A percentile compares a stretch with the other conserved stretches of the same genome.
These are phyloP conservation scores for Raphanus hybrid DNA, from an alignment of 441 rosid genomes.

Conservation along the genomic window DNA sequence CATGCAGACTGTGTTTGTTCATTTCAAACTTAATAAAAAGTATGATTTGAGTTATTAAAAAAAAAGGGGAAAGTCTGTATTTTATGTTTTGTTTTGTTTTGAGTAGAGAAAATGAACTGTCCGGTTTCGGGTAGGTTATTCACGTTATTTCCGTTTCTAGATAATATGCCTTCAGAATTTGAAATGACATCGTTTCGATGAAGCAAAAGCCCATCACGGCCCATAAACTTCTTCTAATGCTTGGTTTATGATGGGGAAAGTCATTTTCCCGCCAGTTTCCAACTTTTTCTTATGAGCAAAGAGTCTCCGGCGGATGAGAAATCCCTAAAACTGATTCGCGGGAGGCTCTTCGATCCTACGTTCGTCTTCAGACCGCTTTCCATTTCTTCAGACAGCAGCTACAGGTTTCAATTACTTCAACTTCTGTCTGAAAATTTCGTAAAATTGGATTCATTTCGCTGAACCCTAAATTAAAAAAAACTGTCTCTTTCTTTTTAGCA, in stretches of 20 bases:
- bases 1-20: no score
- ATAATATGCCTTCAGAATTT: no score
- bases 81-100: no score
- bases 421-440: constrained; percentile 15
- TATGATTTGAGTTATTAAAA: no score
- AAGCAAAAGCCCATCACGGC: constrained; percentile 7
- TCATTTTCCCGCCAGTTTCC: constrained; percentile 38
- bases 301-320: constrained; percentile 49
- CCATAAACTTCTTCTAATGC: background rate
- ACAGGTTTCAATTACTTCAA: constrained; percentile 53
- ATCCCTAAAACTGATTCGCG: constrained; percentile 62
- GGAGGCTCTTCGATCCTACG: constrained; percentile 68
- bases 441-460: constrained; percentile 3
- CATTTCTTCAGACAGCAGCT: constrained; percentile 74
- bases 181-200: no score
- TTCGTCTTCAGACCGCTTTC: constrained; percentile 68
- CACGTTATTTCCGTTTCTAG: no score
- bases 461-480: constrained; percentile 23
- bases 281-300: constrained; percentile 50
- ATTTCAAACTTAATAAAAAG: no score
- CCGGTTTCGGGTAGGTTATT: no score
- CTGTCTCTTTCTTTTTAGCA: constrained; percentile 45
- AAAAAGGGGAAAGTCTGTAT: no score
- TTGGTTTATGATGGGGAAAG: background rate
- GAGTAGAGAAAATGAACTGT: no score